These are phyloP conservation scores for Neoboletus subvelutipes DNA, from an alignment of 768 basidiomycete genomes.

Conservation along the genomic window DNA sequence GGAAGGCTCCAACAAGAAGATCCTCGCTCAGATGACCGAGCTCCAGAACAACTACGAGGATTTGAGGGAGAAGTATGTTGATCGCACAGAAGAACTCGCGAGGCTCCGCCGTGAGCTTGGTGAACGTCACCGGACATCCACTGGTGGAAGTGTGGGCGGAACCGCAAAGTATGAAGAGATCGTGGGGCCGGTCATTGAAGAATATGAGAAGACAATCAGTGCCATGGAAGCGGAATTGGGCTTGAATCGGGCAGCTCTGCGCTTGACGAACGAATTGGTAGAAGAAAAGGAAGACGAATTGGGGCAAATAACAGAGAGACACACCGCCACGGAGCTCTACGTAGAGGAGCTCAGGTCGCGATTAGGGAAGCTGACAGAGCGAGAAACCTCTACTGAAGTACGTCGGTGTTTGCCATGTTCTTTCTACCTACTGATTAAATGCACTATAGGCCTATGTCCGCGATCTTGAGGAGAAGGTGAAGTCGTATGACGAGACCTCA, in stretches of 20 bases:
- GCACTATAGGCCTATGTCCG: constrained; percentile 77
- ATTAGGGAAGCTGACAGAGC: constrained; percentile 78
- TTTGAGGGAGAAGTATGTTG: constrained; percentile 78
- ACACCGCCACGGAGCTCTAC: constrained; percentile 79
- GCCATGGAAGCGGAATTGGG: constrained; percentile 93
- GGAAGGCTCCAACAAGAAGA: constrained; percentile 71
- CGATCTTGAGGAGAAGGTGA: constrained; percentile 92
- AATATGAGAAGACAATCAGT: constrained; percentile 96
- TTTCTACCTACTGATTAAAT: constrained; percentile 1
- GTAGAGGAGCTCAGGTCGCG: constrained; percentile 82
- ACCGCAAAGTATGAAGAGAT: constrained; percentile 87
- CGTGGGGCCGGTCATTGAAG: constrained; percentile 96
- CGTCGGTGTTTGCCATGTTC: constrained; percentile 18
- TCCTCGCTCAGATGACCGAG: constrained; percentile 77
- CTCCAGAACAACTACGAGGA: constrained; percentile 86
- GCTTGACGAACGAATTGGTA: constrained; percentile 89
- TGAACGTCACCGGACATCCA: constrained; percentile 61
- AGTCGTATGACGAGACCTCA: constrained; percentile 77
- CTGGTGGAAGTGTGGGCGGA: constrained; percentile 60
- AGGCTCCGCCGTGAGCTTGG: constrained; percentile 76
- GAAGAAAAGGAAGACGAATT: constrained; percentile 90
- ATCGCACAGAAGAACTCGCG: constrained; percentile 86
- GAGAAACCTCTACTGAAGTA: constrained; percentile 92
- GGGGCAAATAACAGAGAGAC: constrained; percentile 60
- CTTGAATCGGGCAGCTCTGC: constrained; percentile 80